Conservation (phyloP, 306 rosid genomes). For the Rosa multiflora region DNA sequence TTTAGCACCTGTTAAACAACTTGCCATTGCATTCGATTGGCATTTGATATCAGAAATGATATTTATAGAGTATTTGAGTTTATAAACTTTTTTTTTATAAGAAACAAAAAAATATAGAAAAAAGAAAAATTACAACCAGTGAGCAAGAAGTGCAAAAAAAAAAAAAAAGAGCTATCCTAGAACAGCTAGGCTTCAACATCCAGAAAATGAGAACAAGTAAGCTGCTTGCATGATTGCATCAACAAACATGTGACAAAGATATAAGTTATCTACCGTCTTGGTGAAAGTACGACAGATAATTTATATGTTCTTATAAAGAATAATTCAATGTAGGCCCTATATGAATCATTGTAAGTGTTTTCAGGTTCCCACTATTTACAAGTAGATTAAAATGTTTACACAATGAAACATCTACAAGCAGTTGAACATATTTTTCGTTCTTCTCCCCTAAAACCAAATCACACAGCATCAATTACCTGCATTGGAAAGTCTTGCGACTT, state of each 20-base stretch:
- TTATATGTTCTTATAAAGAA: background rate
- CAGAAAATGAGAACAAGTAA: background rate
- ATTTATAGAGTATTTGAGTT: background rate
- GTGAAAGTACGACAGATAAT: background rate
- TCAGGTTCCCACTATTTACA: slow-evolving; percentile 4
- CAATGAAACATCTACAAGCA: background rate
- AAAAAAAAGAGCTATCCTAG: background rate
- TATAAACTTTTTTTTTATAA: background rate
- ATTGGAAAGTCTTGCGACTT: slow-evolving; percentile 78
- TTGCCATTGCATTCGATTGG: background rate
- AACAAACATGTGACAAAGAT: background rate
- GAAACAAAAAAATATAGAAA: background rate
- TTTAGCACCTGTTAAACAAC: background rate
- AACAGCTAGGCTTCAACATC: background rate
- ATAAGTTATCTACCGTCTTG: background rate
- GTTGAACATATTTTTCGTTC: background rate
- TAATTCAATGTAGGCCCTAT: background rate
- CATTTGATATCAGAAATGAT: background rate
- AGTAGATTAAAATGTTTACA: background rate
- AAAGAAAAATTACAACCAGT: background rate
- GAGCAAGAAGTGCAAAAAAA: background rate
- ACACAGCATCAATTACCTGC: slow-evolving; percentile 56
- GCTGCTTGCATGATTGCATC: background rate
- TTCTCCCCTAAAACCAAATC: background rate
- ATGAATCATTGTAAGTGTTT: background rate